A percentile compares a stretch with the other conserved stretches of the same genome.
Evolutionary conservation across 2,329 filamentous ascomycete species (phyloP).

Genomic region (Fusarium burgessii): DNA sequence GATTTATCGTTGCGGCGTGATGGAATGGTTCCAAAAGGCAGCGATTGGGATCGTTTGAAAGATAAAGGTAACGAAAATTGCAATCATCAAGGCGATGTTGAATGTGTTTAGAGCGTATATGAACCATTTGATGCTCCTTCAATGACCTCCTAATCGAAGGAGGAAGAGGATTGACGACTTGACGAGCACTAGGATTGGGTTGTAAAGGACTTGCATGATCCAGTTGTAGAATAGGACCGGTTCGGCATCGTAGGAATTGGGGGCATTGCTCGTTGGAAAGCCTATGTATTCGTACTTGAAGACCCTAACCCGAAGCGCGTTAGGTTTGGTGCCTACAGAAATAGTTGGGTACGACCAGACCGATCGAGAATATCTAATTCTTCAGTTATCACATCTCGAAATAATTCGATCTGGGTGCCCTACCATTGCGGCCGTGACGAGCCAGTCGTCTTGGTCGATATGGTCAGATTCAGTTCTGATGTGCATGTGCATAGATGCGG

Average conservation of each 20-base stretch:
- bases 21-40: conserved; percentile 48
- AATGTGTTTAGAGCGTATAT: conserved; percentile 52
- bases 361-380: conserved; percentile 26
- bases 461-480: neutral
- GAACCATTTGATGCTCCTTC: conserved; percentile 39
- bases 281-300: conserved; percentile 37
- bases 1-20: conserved; percentile 21
- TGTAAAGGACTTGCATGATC: conserved; percentile 52
- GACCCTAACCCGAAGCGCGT: neutral
- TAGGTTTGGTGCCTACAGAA: conserved; percentile 6
- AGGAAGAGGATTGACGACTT: conserved; percentile 60
- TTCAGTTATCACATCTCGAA: neutral
- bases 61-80: conserved; percentile 52
- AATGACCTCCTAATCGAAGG: conserved; percentile 52
- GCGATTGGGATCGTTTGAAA: conserved; percentile 56
- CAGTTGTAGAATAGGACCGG: conserved; percentile 38
- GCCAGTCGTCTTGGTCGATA: conserved; percentile 27
- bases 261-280: conserved; percentile 16
- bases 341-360: conserved; percentile 26
- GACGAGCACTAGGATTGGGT: conserved; percentile 59
- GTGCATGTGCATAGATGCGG: too few relatives aligned
- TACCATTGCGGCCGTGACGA: conserved; percentile 33
- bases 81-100: conserved; percentile 46
- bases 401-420: neutral
- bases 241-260: conserved; percentile 26